Evolutionary conservation across 1,139 yeast genomes (phyloP).

Genomic region (Maudiozyma humilis): DNA sequence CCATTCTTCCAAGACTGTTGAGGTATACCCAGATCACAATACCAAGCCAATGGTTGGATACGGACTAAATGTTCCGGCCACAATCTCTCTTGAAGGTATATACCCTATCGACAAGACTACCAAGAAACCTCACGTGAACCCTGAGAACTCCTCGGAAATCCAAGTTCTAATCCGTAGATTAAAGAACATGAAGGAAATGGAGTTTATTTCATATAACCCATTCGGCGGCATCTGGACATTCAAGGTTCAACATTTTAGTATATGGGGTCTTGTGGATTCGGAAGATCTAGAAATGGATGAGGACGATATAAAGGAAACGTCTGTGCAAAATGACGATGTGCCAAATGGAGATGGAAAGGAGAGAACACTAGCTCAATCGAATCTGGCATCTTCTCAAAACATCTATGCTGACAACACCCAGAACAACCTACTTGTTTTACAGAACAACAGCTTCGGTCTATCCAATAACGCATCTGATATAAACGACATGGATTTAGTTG

Average conservation of each 20-base stretch:
- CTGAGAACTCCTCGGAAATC: constrained; percentile 37
- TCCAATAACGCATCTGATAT: constrained; percentile 22
- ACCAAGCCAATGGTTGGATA: constrained; percentile 58
- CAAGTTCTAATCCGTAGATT: constrained; percentile 44
- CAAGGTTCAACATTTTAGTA: constrained; percentile 82
- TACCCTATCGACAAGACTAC: constrained; percentile 40
- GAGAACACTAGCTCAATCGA: constrained; percentile 5
- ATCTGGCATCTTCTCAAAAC: not conserved
- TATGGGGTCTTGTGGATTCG: constrained; percentile 81
- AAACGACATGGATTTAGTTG: constrained; percentile 33
- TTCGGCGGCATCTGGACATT: constrained; percentile 72
- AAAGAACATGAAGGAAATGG: constrained; percentile 55
- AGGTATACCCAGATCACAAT: constrained; percentile 54
- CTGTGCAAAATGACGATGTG: constrained; percentile 27
- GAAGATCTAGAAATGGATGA: constrained; percentile 50
- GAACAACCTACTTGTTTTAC: not conserved
- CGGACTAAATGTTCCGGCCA: constrained; percentile 80
- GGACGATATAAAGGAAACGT: constrained; percentile 33
- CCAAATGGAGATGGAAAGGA: constrained; percentile 6
- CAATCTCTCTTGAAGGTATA: constrained; percentile 63
- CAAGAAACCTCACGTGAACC: constrained; percentile 34
- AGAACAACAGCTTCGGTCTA: constrained; percentile 1
- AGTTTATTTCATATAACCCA: constrained; percentile 72
- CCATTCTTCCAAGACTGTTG: constrained; percentile 45
- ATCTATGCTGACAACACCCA: not conserved